Conservation (phyloP, 306 rosid species). For the Medicago ruthenica region DNA sequence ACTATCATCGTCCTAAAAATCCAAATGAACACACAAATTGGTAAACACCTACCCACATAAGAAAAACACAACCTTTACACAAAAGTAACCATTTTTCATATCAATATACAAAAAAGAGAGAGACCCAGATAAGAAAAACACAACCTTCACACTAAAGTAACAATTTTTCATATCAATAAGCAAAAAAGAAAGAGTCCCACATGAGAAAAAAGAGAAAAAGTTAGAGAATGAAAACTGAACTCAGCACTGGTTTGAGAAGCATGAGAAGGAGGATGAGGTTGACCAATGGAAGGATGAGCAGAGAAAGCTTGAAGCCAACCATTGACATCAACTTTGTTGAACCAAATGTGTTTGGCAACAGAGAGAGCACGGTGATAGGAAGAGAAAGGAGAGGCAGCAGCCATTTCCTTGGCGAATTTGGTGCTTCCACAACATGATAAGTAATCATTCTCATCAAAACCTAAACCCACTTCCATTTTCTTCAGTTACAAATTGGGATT, state of each 20-base stretch:
- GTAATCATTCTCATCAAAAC: conserved; percentile 66
- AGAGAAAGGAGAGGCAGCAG: conserved; percentile 59
- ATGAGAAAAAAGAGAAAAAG: conserved; percentile 5
- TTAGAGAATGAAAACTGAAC: conserved; percentile 48
- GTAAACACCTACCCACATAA: background rate
- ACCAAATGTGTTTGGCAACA: conserved; percentile 73
- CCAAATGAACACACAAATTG: background rate
- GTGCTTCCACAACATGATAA: conserved; percentile 83
- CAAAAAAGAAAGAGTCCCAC: conserved; percentile 13
- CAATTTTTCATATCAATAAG: background rate
- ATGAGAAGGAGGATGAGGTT: conserved; percentile 54
- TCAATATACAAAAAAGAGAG: conserved; percentile 5
- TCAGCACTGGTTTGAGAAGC: conserved; percentile 60
- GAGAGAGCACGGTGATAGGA: conserved; percentile 59
- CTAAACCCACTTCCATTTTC: conserved; percentile 46
- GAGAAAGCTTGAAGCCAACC: conserved; percentile 91
- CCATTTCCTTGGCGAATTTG: conserved; percentile 73
- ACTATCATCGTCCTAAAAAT: background rate
- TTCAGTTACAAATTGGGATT: background rate
- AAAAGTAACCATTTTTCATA: background rate
- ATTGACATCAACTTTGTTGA: conserved; percentile 70
- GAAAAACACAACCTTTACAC: background rate
- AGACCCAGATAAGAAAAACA: conserved; percentile 16
- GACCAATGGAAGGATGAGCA: conserved; percentile 82
- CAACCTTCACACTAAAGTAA: background rate